Percentiles rank a stretch among this genome's conserved stretches.
Evolutionary conservation across 257 asterid genomes (phyloP).

Genomic region (Capsicum pubescens): DNA sequence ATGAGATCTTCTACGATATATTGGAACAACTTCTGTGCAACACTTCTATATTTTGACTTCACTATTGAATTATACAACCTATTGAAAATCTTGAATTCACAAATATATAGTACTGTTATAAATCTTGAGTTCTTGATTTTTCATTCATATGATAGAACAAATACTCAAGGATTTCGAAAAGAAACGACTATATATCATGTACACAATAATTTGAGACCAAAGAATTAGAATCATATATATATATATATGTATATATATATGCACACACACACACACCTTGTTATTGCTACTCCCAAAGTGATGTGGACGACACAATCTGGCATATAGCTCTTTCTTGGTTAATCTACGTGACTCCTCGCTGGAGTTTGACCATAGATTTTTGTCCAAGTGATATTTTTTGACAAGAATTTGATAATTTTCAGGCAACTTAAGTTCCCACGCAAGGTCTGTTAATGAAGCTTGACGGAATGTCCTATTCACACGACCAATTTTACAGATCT

Average conservation of each 20-base stretch:
- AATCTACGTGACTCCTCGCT: not conserved
- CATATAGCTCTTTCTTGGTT: conserved; percentile 50
- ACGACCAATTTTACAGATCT: conserved; percentile 48
- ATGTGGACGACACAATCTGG: conserved; percentile 43
- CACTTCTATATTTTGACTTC: not conserved
- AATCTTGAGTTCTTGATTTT: not conserved
- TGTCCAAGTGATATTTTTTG: conserved; percentile 28
- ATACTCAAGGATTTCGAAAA: not conserved
- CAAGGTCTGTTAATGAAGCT: conserved; percentile 53
- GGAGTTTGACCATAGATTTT: not conserved
- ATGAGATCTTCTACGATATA: no score
- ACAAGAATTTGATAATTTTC: conserved; percentile 48
- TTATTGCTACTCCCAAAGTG: conserved; percentile 38
- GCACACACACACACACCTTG: conserved; percentile 42
- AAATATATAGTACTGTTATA: not conserved
- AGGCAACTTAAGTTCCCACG: conserved; percentile 62
- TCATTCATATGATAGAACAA: not conserved
- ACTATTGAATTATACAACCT: not conserved
- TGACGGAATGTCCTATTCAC: conserved; percentile 43
- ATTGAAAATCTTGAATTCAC: not conserved
- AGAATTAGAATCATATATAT: no score
- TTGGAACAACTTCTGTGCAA: no score
- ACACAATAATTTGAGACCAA: not conserved
- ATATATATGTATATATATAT: not conserved
- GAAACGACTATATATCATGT: not conserved